Percentiles rank a stretch among this genome's conserved stretches.
Conservation (phyloP, 1,284 basidiomycete species). For the Cutaneotrichosporon sp. region DNA sequence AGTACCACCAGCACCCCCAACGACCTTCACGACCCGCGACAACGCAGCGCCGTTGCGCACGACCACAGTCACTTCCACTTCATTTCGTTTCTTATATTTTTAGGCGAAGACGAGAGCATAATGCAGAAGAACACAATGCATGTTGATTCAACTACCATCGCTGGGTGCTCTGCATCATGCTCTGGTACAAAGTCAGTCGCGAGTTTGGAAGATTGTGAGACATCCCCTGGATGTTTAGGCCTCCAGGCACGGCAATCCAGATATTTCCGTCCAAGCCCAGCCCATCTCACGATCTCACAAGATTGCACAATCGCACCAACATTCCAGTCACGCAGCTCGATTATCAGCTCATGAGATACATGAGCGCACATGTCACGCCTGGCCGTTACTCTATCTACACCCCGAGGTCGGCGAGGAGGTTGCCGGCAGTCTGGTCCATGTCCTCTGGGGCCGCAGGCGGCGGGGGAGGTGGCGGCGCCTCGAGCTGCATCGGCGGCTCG, state of each 20-base stretch:
- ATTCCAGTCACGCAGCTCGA: not conserved
- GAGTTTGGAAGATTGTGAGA: conserved; percentile 1
- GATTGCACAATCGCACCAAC: too few relatives aligned
- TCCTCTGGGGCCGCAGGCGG: conserved; percentile 26
- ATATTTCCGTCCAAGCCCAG: not conserved
- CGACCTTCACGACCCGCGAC: not conserved
- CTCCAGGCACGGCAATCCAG: not conserved
- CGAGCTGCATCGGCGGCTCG: conserved; percentile 25
- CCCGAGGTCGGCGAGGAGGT: conserved; percentile 36
- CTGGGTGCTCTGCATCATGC: too few relatives aligned
- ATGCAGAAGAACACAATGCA: not conserved
- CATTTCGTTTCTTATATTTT: not conserved
- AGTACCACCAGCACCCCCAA: not conserved
- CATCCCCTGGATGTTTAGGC: not conserved
- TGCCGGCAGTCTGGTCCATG: conserved; percentile 39
- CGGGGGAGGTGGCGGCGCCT: conserved; percentile 23
- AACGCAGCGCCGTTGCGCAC: not conserved
- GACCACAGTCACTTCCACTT: not conserved
- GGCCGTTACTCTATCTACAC: not conserved
- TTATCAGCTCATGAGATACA: not conserved
- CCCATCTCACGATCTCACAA: not conserved
- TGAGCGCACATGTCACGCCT: not conserved
- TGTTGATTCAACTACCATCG: not conserved
- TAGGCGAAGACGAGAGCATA: not conserved
- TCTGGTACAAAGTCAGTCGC: conserved; percentile 1